A percentile compares a stretch with the other conserved stretches of the same genome.
These are phyloP conservation scores for Trichoderma koningiopsis DNA, from an alignment of 2,329 filamentous ascomycete species.

Conservation along the genomic window DNA sequence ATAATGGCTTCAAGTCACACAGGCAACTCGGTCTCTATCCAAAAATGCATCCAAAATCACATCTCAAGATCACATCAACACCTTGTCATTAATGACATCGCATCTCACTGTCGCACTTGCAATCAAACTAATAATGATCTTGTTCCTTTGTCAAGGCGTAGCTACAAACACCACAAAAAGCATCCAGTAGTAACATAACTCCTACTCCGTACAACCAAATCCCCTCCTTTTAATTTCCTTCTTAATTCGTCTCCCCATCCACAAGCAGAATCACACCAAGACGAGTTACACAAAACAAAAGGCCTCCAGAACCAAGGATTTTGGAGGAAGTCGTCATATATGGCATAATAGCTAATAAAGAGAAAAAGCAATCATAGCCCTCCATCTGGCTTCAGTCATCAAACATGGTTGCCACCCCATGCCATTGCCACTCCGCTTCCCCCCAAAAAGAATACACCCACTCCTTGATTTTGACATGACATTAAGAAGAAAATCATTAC, in stretches of 20 bases:
- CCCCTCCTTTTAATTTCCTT: not conserved
- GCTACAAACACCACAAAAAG: not conserved
- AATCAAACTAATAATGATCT: not conserved
- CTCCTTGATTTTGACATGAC: slow-evolving; percentile 16
- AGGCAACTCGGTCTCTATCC: not conserved
- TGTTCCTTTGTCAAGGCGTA: not conserved
- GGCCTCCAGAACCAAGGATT: not conserved
- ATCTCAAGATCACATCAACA: not conserved
- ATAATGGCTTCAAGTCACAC: not conserved
- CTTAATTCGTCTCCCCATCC: not conserved
- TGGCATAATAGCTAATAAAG: slow-evolving; percentile 18
- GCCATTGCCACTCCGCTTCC: not conserved
- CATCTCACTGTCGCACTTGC: not conserved
- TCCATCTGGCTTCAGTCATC: slow-evolving; percentile 2
- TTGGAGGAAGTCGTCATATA: slow-evolving; percentile 11
- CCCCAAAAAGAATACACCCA: not conserved
- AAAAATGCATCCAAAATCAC: not conserved
- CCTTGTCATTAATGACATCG: not conserved
- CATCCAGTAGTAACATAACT: not conserved
- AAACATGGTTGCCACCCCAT: not conserved
- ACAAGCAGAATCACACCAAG: not conserved
- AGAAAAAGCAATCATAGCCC: slow-evolving; percentile 20
- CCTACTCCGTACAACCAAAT: not conserved
- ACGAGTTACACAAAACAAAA: not conserved
- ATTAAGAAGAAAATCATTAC: slow-evolving; percentile 17